Evolutionary conservation across 306 rosid species (phyloP).

Genomic region (Cicer yamashitae): DNA sequence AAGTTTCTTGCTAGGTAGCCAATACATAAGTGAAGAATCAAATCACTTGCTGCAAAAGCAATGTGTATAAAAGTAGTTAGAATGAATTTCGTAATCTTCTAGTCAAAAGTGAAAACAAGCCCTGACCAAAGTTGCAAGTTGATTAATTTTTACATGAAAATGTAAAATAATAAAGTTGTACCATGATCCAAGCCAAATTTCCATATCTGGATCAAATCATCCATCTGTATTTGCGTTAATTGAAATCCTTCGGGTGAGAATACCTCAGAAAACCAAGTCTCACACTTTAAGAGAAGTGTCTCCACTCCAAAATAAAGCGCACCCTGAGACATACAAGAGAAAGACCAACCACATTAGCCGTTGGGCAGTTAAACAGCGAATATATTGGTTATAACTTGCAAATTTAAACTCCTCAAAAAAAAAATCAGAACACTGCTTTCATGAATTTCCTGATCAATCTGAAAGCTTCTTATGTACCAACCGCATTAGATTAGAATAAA

Average conservation of each 20-base stretch:
- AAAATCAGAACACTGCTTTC: not conserved
- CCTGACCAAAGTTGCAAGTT: not conserved
- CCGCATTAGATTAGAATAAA: not conserved
- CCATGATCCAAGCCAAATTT: conserved; percentile 66
- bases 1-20: conserved; percentile 80
- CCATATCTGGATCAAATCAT: conserved; percentile 71
- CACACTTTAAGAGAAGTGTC: conserved; percentile 64
- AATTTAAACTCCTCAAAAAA: conserved; percentile 33
- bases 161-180: conserved; percentile 39
- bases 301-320: conserved; percentile 88
- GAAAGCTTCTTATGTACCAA: not conserved
- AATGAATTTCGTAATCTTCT: conserved; percentile 25
- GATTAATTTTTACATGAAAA: conserved; percentile 18
- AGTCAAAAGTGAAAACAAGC: conserved; percentile 14
- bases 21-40: conserved; percentile 56
- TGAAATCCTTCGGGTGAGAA: conserved; percentile 46
- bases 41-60: conserved; percentile 64
- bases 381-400: not conserved
- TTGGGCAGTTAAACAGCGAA: not conserved
- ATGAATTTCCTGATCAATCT: not conserved
- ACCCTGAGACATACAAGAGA: conserved; percentile 56
- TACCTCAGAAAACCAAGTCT: conserved; percentile 66
- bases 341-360: conserved; percentile 32
- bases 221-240: conserved; percentile 54
- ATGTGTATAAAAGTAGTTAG: conserved; percentile 47